phyloP scores from a whole-genome alignment of 83 land plant species.

The Picea abies region DNA sequence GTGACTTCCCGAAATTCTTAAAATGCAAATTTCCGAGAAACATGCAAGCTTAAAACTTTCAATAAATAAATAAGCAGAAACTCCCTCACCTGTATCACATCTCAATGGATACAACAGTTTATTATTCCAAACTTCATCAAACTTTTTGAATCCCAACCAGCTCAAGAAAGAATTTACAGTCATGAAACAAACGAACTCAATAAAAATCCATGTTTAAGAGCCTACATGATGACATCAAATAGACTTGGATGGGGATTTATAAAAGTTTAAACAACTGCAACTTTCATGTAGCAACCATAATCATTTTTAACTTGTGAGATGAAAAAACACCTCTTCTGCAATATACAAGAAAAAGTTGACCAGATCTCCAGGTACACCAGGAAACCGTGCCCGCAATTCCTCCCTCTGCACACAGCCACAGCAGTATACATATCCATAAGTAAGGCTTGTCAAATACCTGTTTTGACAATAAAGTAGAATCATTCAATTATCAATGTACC shows the following conservation, averaged over 20 bases:
- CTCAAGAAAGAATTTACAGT: background rate
- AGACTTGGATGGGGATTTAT: background rate
- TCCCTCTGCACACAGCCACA: constrained; percentile 64
- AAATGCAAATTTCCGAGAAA: background rate
- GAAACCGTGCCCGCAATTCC: constrained; percentile 96
- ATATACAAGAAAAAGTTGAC: constrained; percentile 90
- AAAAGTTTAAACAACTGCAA: background rate
- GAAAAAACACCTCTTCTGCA: constrained; percentile 86
- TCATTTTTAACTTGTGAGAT: background rate
- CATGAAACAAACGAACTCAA: background rate
- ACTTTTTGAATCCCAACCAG: background rate
- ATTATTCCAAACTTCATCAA: background rate
- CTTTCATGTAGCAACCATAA: background rate
- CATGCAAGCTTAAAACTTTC: background rate
- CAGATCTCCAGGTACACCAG: constrained; percentile 98
- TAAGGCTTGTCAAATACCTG: background rate
- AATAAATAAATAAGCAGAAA: background rate
- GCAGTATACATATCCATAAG: background rate
- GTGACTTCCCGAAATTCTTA: background rate
- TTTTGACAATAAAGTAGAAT: background rate
- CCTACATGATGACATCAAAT: background rate
- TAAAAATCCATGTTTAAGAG: background rate
- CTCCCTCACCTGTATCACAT: background rate
- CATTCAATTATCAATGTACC: constrained; percentile 30
- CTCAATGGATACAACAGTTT: background rate